Evolutionary conservation across 306 rosid genomes (phyloP).

Genomic region (Carpinus viminea): DNA sequence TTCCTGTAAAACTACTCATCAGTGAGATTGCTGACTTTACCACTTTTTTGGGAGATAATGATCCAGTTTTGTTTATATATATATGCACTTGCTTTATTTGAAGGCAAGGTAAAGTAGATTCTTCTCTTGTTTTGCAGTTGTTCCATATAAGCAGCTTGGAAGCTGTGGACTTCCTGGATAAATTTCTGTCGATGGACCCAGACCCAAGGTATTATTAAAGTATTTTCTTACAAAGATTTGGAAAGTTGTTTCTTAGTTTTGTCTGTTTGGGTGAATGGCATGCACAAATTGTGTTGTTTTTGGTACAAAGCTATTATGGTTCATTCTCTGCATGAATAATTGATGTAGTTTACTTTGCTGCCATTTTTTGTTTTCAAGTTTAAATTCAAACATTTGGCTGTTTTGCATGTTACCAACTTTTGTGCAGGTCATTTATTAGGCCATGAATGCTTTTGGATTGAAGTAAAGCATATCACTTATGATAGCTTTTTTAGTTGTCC

Average conservation of each 20-base stretch:
- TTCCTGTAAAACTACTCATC: not conserved
- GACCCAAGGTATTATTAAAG: slow-evolving; percentile 57
- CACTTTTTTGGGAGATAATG: slow-evolving; percentile 1
- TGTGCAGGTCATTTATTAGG: not conserved
- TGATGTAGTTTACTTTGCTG: not conserved
- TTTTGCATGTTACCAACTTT: not conserved
- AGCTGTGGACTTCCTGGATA: slow-evolving; percentile 80
- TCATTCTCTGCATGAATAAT: not conserved
- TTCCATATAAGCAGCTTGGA: slow-evolving; percentile 69
- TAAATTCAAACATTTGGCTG: not conserved
- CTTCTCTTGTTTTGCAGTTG: slow-evolving; percentile 42
- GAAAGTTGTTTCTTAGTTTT: slow-evolving; percentile 5
- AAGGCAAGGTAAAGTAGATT: slow-evolving; percentile 24
- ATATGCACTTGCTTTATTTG: slow-evolving; percentile 7
- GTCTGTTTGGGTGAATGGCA: slow-evolving; percentile 4
- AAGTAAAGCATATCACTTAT: not conserved
- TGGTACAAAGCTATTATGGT: slow-evolving; percentile 7
- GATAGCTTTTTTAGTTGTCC: not conserved
- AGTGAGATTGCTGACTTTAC: slow-evolving; percentile 4
- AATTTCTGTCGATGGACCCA: slow-evolving; percentile 79
- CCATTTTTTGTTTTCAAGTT: not conserved
- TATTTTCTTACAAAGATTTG: slow-evolving; percentile 21
- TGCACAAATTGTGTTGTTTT: slow-evolving; percentile 9
- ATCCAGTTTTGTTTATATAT: too few species aligned
- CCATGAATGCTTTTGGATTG: not conserved